Evolutionary conservation across 805 yeast genomes (phyloP).

Genomic region (Candida sanyiensis): DNA sequence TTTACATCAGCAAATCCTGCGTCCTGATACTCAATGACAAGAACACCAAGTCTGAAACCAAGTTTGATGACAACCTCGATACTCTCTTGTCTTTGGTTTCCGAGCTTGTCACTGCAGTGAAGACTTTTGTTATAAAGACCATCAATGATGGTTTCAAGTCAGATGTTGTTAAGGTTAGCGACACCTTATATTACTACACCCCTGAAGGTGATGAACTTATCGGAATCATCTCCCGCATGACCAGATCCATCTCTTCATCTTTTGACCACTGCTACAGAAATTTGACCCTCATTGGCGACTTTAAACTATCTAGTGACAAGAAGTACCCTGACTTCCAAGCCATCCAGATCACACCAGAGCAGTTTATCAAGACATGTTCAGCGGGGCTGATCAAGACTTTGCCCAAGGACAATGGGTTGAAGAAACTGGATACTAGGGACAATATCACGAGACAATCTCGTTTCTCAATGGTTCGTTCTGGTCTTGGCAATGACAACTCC

Average conservation of each 20-base stretch:
- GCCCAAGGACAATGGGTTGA: conserved; percentile 25
- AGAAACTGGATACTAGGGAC: conserved; percentile 14
- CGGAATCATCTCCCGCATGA: conserved; percentile 53
- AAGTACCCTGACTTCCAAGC: conserved; percentile 59
- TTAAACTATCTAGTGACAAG: conserved; percentile 51
- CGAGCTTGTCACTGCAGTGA: conserved; percentile 59
- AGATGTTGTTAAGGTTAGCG: conserved; percentile 12
- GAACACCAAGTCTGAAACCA: conserved; percentile 17
- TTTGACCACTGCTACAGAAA: conserved; percentile 46
- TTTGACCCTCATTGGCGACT: conserved; percentile 58
- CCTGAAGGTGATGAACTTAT: conserved; percentile 64
- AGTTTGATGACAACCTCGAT: conserved; percentile 43
- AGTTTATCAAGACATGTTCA: conserved; percentile 57
- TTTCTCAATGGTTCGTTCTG: conserved; percentile 32
- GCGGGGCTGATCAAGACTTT: conserved; percentile 46
- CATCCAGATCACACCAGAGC: conserved; percentile 52
- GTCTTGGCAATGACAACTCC: conserved; percentile 16
- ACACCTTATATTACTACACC: conserved; percentile 45
- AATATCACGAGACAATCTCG: conserved; percentile 28
- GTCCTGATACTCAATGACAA: conserved; percentile 29
- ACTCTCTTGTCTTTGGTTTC: conserved; percentile 54
- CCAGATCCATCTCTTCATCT: conserved; percentile 46
- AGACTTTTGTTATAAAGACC: conserved; percentile 52
- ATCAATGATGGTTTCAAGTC: conserved; percentile 33
- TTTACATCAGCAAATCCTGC: conserved; percentile 51